Conservation (phyloP, 805 yeast species). For the Pichia paraexigua region DNA sequence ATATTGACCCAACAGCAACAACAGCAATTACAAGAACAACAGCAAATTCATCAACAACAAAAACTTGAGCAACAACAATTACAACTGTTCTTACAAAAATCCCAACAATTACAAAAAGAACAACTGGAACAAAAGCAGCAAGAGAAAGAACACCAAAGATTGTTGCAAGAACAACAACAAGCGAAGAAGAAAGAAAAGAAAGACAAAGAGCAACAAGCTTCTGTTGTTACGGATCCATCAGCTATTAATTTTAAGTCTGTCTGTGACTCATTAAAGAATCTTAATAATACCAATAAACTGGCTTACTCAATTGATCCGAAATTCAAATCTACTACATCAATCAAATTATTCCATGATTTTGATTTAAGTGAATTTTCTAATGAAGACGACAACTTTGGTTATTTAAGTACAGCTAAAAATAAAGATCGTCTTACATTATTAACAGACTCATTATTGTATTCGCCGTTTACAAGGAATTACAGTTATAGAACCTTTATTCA, state of each 20-base stretch:
- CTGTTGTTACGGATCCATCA: slow-evolving; percentile 17
- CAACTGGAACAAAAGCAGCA: slow-evolving; percentile 16
- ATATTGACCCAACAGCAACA: slow-evolving; percentile 16
- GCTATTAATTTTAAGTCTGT: slow-evolving; percentile 20
- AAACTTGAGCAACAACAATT: slow-evolving; percentile 17
- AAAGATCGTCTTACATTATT: slow-evolving; percentile 20
- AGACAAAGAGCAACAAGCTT: slow-evolving; percentile 19
- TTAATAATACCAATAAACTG: slow-evolving; percentile 20
- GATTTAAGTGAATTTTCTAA: slow-evolving; percentile 10
- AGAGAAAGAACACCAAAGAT: slow-evolving; percentile 27
- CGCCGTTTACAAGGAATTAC: slow-evolving; percentile 28
- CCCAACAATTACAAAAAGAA: slow-evolving; percentile 9
- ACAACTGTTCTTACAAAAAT: slow-evolving; percentile 10
- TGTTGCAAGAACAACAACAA: slow-evolving; percentile 9
- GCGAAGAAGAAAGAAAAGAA: slow-evolving; percentile 23
- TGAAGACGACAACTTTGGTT: slow-evolving; percentile 10
- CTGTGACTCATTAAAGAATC: slow-evolving; percentile 20
- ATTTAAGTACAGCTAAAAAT: slow-evolving; percentile 12
- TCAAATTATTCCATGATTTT: slow-evolving; percentile 19
- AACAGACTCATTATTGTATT: slow-evolving; percentile 26
- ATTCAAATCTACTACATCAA: slow-evolving; percentile 10
- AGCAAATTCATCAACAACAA: slow-evolving; percentile 14
- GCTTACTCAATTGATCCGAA: slow-evolving; percentile 22
- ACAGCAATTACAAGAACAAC: slow-evolving; percentile 7
- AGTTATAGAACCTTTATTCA: slow-evolving; percentile 17